Conservation (phyloP, 225 moss, liverwort and hornwort species). For the Polytrichum formosum region DNA sequence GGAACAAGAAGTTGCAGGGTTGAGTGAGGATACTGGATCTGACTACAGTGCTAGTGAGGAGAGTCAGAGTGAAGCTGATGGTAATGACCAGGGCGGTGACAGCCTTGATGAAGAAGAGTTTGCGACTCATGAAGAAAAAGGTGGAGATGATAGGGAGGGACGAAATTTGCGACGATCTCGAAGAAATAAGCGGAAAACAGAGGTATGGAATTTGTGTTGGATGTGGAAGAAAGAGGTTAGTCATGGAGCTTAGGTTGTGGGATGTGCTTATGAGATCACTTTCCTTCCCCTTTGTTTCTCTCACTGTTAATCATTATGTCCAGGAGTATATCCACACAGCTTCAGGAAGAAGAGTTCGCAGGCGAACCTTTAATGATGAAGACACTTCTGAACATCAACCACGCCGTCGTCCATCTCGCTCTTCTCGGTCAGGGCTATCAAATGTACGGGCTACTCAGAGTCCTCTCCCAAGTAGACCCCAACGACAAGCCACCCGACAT, state of each 20-base stretch:
- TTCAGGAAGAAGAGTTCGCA: slow-evolving; percentile 46
- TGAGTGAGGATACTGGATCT: slow-evolving; percentile 60
- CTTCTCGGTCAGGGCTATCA: slow-evolving; percentile 13
- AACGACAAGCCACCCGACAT: slow-evolving; percentile 51
- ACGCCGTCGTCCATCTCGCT: slow-evolving; percentile 24
- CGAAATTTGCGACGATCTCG: slow-evolving; percentile 49
- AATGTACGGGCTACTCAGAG: slow-evolving; percentile 21
- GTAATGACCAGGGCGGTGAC: slow-evolving; percentile 36
- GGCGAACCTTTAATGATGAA: slow-evolving; percentile 43
- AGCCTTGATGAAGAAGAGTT: slow-evolving; percentile 33
- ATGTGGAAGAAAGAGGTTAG: too few species aligned
- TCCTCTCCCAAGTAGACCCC: slow-evolving; percentile 41
- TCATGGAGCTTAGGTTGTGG: too few species aligned
- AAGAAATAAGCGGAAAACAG: slow-evolving; percentile 56
- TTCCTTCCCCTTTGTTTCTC: not conserved
- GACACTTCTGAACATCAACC: slow-evolving; percentile 25
- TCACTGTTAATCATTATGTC: not conserved
- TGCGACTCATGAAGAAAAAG: slow-evolving; percentile 29
- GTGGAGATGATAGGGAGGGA: slow-evolving; percentile 36
- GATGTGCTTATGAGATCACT: not conserved
- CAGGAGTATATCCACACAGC: slow-evolving; percentile 37
- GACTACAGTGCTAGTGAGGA: slow-evolving; percentile 74
- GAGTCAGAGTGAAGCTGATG: slow-evolving; percentile 38
- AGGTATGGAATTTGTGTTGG: slow-evolving; percentile 16
- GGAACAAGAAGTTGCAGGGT: slow-evolving; percentile 54